Evolutionary conservation across 2,329 filamentous ascomycete genomes (phyloP).

Genomic region (Scedosporium apiospermum): DNA sequence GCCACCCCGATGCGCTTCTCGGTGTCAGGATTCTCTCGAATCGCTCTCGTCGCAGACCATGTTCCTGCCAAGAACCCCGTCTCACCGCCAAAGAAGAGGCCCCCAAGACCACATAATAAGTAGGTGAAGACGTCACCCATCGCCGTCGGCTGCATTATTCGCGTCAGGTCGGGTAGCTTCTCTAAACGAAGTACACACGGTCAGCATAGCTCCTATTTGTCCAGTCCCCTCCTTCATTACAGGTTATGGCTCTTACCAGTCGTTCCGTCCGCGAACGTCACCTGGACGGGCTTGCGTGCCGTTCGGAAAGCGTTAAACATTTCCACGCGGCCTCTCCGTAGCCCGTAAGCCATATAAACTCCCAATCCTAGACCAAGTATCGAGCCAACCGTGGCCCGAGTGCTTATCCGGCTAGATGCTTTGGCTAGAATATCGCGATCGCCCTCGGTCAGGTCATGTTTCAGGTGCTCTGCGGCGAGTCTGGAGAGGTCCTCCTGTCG

Average conservation of each 20-base stretch:
- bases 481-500: conserved; percentile 37
- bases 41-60: conserved; percentile 39
- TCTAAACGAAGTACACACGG: not conserved
- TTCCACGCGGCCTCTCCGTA: conserved; percentile 44
- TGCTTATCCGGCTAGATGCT: conserved; percentile 45
- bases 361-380: conserved; percentile 51
- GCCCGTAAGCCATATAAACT: conserved; percentile 43
- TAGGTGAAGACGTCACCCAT: conserved; percentile 54
- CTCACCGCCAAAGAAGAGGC: conserved; percentile 56
- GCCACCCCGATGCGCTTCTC: conserved; percentile 51
- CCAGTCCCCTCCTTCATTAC: no score
- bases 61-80: conserved; percentile 49
- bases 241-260: conserved; percentile 32
- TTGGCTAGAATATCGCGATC: conserved; percentile 49
- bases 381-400: conserved; percentile 48
- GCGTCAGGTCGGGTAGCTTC: conserved; percentile 34
- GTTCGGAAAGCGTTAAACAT: conserved; percentile 54
- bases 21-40: conserved; percentile 43
- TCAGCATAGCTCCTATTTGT: no score
- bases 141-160: conserved; percentile 44
- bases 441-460: conserved; percentile 40
- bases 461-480: conserved; percentile 48
- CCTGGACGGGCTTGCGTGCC: conserved; percentile 49
- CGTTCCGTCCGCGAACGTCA: conserved; percentile 52
- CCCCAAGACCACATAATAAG: conserved; percentile 51